Evolutionary conservation across 257 asterid genomes (phyloP).

Genomic region (Primulina eburnea): DNA sequence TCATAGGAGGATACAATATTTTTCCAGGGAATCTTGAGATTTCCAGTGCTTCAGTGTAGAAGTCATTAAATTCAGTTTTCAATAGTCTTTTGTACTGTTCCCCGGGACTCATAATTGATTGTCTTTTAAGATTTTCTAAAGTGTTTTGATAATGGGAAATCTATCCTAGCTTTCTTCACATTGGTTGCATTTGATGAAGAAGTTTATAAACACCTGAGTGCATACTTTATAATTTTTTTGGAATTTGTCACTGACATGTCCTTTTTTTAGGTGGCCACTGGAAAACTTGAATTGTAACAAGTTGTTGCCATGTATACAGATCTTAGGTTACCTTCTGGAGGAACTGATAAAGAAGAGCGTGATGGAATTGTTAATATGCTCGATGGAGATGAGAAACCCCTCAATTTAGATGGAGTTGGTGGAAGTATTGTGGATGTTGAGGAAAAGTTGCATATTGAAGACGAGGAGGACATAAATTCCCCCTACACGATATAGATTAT

Average conservation of each 20-base stretch:
- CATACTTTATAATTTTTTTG: not conserved
- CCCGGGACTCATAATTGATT: not conserved
- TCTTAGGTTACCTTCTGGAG: slow-evolving; percentile 90
- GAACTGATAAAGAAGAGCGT: slow-evolving; percentile 63
- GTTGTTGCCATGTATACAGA: slow-evolving; percentile 70
- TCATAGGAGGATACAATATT: not conserved
- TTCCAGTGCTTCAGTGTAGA: not conserved
- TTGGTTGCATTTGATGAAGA: slow-evolving; percentile 3
- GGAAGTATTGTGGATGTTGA: slow-evolving; percentile 51
- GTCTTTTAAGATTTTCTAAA: not conserved
- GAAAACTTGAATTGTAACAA: slow-evolving; percentile 20
- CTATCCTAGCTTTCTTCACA: not conserved
- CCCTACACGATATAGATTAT: slow-evolving; percentile 46
- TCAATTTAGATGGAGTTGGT: slow-evolving; percentile 46
- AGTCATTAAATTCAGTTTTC: not conserved
- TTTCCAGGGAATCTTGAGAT: not conserved
- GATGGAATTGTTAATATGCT: slow-evolving; percentile 61
- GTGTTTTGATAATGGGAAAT: slow-evolving; percentile 1
- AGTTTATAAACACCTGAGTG: not conserved
- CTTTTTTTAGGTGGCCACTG: slow-evolving; percentile 28
- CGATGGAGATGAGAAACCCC: slow-evolving; percentile 67
- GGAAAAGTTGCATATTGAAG: slow-evolving; percentile 55
- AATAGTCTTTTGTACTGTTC: not conserved
- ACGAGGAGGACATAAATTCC: slow-evolving; percentile 52
- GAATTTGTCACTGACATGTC: slow-evolving; percentile 17